Evolutionary conservation across 768 basidiomycete species (phyloP), one percentile per base, ranked within the genome.

Genomic region (Suillus hirtellus): DNA sequence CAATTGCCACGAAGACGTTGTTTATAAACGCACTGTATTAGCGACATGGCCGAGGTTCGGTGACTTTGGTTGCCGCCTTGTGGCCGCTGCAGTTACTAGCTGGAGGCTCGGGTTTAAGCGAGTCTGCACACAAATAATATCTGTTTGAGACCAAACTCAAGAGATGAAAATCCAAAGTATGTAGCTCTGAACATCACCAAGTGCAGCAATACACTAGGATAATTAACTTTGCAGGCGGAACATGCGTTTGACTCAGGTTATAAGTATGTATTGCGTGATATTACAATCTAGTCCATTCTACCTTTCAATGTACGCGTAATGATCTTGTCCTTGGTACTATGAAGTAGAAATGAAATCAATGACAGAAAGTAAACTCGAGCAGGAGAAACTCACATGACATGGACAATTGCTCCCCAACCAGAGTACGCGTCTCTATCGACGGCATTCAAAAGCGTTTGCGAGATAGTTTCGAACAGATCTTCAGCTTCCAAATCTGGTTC

Each of bases 401-500:
- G 92, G 44, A 99, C 97, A 61, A 97, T 77, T 43, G 89, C 94
- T 49, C 97, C 97, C 95, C 95, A 98, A 64, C 97, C 97, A 61
- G 95, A 97, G 75, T 87, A 93, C 24, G 96, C 95, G 77, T 99
- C 97, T 54, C 97, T 85, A 73, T 99, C 97, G 40, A 98, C 89
- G 6, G 95, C 92, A 70, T 96, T 99, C 76, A 99, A 76, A 64
- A 99, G 77, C 8, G 95, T 96, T 77, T 99, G 97, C 35, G 93
- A 95, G 71, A 98, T 95, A 2, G 97, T 99, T 81, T 99, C 97
- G 72, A 99, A 99, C 53, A 99, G 80, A 75, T 99, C 97, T 72
- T 99, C 97, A 15, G 96, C 87, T 73, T 89, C 95, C 75, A 99
- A 81, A 75, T 95, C 93, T 10, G 96, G 95, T 77, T 99, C 97